Conservation (phyloP, 176 grass and related monocot species). For the Eremochloa ophiuroides region DNA sequence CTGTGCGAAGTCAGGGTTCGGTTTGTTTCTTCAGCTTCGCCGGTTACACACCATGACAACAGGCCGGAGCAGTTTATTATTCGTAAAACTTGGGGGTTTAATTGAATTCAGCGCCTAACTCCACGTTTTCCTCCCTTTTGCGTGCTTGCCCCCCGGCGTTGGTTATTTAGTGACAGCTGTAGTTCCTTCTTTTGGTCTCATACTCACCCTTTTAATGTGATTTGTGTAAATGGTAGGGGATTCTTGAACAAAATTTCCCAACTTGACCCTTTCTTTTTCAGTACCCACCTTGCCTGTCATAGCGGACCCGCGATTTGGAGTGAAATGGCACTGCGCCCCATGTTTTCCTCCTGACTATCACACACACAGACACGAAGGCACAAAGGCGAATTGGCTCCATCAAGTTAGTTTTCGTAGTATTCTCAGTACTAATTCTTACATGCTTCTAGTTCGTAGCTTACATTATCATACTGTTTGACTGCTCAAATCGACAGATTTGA, state of each 20-base stretch:
- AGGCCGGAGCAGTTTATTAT: background rate
- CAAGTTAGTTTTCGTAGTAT: too few relatives aligned
- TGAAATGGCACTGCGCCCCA: slow-evolving; percentile 7
- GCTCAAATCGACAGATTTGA: background rate
- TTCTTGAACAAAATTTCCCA: slow-evolving; percentile 30
- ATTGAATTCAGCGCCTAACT: background rate
- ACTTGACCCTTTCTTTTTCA: background rate
- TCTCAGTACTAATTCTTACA: too few relatives aligned
- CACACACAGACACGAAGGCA: background rate
- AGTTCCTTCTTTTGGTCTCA: background rate
- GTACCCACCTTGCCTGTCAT: slow-evolving; percentile 20
- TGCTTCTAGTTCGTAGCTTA: background rate
- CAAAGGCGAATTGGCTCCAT: background rate
- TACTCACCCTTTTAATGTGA: background rate
- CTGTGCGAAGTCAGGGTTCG: background rate
- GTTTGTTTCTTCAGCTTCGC: background rate
- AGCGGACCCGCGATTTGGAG: slow-evolving; percentile 4
- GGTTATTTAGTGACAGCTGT: background rate
- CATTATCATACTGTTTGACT: background rate
- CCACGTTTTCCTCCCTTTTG: background rate
- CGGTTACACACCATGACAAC: too few relatives aligned
- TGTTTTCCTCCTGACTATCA: background rate
- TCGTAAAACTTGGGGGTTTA: background rate
- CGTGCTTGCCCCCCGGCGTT: background rate
- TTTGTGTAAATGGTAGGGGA: slow-evolving; percentile 32